phyloP scores from a whole-genome alignment of 1,284 basidiomycete species.

The Cerrena zonata region DNA sequence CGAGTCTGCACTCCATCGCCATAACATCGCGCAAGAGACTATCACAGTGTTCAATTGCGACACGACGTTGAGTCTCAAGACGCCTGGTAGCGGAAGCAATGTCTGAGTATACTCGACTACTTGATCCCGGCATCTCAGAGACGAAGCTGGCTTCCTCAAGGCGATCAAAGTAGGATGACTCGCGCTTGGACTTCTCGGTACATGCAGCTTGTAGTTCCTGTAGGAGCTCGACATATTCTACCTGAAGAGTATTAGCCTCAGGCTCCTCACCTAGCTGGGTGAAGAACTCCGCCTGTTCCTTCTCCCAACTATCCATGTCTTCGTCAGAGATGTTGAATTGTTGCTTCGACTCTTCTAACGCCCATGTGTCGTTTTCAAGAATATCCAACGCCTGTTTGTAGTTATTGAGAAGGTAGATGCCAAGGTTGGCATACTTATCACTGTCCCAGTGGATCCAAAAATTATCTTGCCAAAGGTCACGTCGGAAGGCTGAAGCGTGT shows the following conservation, averaged over 20 bases:
- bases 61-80: constrained; percentile 8
- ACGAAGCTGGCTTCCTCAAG: too few species aligned
- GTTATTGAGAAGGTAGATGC: too few species aligned
- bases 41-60: constrained; percentile 2
- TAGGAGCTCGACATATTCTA: constrained; percentile 13
- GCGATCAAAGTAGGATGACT: too few species aligned
- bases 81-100: constrained; percentile 3
- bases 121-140: too few species aligned
- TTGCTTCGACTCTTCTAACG: too few species aligned
- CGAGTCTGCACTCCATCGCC: constrained; percentile 18
- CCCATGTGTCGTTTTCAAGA: too few species aligned
- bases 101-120: not conserved
- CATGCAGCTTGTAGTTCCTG: constrained; percentile 5
- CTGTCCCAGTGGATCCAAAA: constrained; percentile 23
- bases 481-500: constrained; percentile 19
- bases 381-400: too few species aligned
- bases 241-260: constrained; percentile 7
- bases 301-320: constrained; percentile 13
- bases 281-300: constrained; percentile 9
- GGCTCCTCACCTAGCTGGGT: constrained; percentile 11
- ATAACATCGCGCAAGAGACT: constrained; percentile 10
- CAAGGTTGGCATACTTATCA: too few species aligned
- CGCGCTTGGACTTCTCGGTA: too few species aligned
- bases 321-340: constrained; percentile 6
- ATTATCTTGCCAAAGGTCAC: constrained; percentile 16